phyloP scores from a whole-genome alignment of 1,139 yeast genomes.

The Pichia inconspicua region DNA sequence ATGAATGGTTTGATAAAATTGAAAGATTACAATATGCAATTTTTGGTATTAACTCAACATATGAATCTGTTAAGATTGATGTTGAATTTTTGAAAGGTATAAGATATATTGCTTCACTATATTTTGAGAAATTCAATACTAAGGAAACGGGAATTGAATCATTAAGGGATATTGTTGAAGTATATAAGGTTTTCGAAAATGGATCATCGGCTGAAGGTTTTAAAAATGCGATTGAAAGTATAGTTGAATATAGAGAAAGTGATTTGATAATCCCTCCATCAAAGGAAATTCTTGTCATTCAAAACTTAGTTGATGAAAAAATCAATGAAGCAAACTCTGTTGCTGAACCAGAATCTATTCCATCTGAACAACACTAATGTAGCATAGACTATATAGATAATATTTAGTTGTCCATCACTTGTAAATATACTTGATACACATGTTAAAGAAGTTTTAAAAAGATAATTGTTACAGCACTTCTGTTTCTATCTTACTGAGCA shows the following conservation, averaged over 20 bases:
- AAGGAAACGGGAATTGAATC: constrained; percentile 20
- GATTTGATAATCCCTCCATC: constrained; percentile 27
- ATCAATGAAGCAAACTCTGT: constrained; percentile 19
- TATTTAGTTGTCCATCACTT: constrained; percentile 1
- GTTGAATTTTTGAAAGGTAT: constrained; percentile 56
- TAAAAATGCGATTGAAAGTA: constrained; percentile 26
- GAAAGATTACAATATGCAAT: constrained; percentile 74
- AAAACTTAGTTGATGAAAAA: constrained; percentile 27
- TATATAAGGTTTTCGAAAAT: constrained; percentile 28
- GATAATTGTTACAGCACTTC: not conserved
- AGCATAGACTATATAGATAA: not conserved
- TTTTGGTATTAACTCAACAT: constrained; percentile 51
- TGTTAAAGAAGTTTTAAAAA: not conserved
- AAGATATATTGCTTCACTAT: constrained; percentile 57
- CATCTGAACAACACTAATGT: not conserved
- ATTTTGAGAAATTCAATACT: constrained; percentile 40
- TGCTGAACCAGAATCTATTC: constrained; percentile 14
- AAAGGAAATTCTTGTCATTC: constrained; percentile 28
- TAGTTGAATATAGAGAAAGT: constrained; percentile 27
- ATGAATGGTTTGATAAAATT: constrained; percentile 57
- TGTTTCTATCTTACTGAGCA: constrained; percentile 7
- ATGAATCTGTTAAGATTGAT: constrained; percentile 41
- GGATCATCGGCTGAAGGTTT: constrained; percentile 29
- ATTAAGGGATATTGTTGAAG: constrained; percentile 29
- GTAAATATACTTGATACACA: not conserved